Conservation (phyloP, 768 basidiomycete genomes). For the Naganishia onofrii region DNA sequence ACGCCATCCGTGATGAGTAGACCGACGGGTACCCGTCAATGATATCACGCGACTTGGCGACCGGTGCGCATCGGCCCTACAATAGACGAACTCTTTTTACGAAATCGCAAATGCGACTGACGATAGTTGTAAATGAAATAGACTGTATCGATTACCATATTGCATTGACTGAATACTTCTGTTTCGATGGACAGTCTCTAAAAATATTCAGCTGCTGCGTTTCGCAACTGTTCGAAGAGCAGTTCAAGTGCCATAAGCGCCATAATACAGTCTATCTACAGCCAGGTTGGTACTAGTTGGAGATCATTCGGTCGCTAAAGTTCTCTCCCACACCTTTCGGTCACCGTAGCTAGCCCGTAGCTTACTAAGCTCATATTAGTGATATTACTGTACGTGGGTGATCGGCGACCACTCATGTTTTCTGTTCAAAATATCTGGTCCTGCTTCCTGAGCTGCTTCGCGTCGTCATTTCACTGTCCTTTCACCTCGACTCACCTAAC, state of each 20-base stretch:
- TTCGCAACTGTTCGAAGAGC: too few relatives aligned
- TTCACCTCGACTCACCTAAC: background rate
- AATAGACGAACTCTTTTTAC: too few relatives aligned
- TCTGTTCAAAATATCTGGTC: background rate
- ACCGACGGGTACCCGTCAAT: slow-evolving; percentile 29
- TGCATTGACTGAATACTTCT: too few relatives aligned
- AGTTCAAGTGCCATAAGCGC: too few relatives aligned
- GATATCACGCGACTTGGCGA: too few relatives aligned
- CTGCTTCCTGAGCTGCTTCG: too few relatives aligned
- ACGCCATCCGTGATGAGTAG: background rate
- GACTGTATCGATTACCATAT: too few relatives aligned
- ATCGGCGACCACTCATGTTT: background rate
- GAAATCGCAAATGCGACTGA: too few relatives aligned
- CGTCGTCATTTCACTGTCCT: background rate
- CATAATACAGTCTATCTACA: background rate
- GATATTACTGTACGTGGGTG: background rate
- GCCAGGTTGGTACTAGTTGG: background rate
- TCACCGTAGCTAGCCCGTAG: background rate
- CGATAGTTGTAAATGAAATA: too few relatives aligned
- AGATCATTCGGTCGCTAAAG: background rate
- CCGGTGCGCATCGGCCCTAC: too few relatives aligned
- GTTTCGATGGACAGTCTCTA: too few relatives aligned
- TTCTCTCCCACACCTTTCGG: background rate
- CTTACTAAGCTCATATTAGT: background rate
- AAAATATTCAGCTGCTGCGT: too few relatives aligned